Percentiles rank a stretch among this genome's conserved stretches.
Conservation (phyloP, 208 protist genomes). For the Blastocrithidia nonstop region DNA sequence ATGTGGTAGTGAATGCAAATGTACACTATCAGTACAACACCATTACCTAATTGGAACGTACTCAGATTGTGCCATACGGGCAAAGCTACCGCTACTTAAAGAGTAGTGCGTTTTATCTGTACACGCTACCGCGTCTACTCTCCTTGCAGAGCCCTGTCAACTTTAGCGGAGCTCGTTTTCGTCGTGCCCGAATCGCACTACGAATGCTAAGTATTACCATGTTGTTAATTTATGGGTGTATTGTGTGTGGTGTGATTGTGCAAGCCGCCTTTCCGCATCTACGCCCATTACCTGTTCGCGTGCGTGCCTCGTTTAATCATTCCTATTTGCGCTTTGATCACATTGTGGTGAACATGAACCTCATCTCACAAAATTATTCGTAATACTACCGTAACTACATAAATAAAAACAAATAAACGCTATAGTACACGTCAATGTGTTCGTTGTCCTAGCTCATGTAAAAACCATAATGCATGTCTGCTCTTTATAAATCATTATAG, state of each 20-base stretch:
- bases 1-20: constrained; percentile 1
- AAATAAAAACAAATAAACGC: not conserved
- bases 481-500: not conserved
- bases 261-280: constrained; percentile 60
- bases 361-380: constrained; percentile 13
- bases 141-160: constrained; percentile 46
- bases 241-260: constrained; percentile 43
- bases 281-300: constrained; percentile 46
- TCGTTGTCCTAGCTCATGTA: too few relatives aligned
- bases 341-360: constrained; percentile 59
- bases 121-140: constrained; percentile 42
- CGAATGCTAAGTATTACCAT: constrained; percentile 25
- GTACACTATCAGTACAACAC: not conserved
- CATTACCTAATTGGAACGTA: too few relatives aligned
- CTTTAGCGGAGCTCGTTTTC: constrained; percentile 41
- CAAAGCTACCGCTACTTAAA: constrained; percentile 24
- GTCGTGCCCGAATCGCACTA: constrained; percentile 29
- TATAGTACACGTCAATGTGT: not conserved
- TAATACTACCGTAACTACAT: not conserved
- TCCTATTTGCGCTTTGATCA: constrained; percentile 51
- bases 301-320: constrained; percentile 15
- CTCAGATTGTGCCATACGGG: constrained; percentile 26
- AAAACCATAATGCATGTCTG: not conserved
- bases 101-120: constrained; percentile 37
- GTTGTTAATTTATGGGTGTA: constrained; percentile 23